Conservation (phyloP, 805 yeast species). For the Starmerella kuoi region DNA sequence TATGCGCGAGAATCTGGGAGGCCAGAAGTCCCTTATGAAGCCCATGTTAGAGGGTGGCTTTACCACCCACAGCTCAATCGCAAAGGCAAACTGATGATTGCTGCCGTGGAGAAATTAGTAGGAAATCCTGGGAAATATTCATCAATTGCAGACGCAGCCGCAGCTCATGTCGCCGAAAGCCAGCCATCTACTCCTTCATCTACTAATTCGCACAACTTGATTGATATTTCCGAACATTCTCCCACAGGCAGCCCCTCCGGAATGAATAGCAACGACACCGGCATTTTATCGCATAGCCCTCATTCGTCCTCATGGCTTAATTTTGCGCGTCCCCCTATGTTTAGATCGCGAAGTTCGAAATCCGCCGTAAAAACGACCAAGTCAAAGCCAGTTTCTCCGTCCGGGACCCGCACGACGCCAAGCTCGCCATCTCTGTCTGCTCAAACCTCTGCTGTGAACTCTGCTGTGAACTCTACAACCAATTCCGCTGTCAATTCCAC, state of each 20-base stretch:
- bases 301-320: constrained; percentile 4
- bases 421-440: constrained; percentile 1
- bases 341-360: constrained; percentile 13
- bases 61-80: constrained; percentile 59
- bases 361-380: neutral
- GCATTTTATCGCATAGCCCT: neutral
- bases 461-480: neutral
- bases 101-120: constrained; percentile 24
- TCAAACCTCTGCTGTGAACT: neutral
- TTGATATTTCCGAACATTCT: neutral
- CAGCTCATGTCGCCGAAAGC: constrained; percentile 9
- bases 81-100: constrained; percentile 49
- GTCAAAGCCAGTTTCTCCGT: neutral
- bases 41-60: constrained; percentile 54
- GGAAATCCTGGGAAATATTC: constrained; percentile 23
- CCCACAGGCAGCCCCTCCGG: no score
- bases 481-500: neutral
- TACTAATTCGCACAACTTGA: neutral
- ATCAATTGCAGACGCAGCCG: constrained; percentile 16
- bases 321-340: constrained; percentile 12
- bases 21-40: constrained; percentile 7
- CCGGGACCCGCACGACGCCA: neutral
- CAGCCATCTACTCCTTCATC: constrained; percentile 1
- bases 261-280: neutral
- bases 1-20: constrained; percentile 14